Conservation (phyloP, 1,284 basidiomycete species). For the Amylostereum chailletii region DNA sequence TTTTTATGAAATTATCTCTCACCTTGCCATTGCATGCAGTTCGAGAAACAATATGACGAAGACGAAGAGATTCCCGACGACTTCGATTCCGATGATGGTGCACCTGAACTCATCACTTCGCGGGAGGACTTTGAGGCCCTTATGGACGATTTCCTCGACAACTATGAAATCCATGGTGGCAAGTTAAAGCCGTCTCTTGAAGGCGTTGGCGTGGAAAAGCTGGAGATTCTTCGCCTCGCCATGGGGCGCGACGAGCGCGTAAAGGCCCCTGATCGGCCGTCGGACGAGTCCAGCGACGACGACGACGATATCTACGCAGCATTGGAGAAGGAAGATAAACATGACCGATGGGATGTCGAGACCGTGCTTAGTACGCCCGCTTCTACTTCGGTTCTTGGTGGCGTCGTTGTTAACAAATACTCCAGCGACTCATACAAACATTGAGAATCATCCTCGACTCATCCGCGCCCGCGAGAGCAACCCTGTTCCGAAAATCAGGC, state of each 20-base stretch:
- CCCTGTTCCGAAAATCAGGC: constrained; percentile 52
- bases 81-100: constrained; percentile 43
- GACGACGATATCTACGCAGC: constrained; percentile 46
- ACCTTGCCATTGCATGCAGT: constrained; percentile 25
- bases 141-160: constrained; percentile 91
- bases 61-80: constrained; percentile 47
- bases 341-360: constrained; percentile 90
- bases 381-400: not conserved
- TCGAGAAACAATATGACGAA: constrained; percentile 72
- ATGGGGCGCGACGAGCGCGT: constrained; percentile 62
- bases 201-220: constrained; percentile 66
- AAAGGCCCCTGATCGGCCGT: constrained; percentile 10
- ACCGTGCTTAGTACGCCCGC: constrained; percentile 77
- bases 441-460: constrained; percentile 89
- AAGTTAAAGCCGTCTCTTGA: constrained; percentile 73
- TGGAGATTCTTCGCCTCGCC: constrained; percentile 72
- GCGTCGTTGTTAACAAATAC: not conserved
- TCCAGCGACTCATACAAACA: constrained; percentile 87
- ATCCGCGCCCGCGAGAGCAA: constrained; percentile 59
- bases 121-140: constrained; percentile 87
- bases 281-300: constrained; percentile 18
- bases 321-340: constrained; percentile 52
- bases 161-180: constrained; percentile 88
- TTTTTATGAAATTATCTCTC: not conserved
- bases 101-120: constrained; percentile 69